A percentile compares a stretch with the other conserved stretches of the same genome.
phyloP scores from a whole-genome alignment of 805 yeast species.

The Spathaspora hagerdaliae region DNA sequence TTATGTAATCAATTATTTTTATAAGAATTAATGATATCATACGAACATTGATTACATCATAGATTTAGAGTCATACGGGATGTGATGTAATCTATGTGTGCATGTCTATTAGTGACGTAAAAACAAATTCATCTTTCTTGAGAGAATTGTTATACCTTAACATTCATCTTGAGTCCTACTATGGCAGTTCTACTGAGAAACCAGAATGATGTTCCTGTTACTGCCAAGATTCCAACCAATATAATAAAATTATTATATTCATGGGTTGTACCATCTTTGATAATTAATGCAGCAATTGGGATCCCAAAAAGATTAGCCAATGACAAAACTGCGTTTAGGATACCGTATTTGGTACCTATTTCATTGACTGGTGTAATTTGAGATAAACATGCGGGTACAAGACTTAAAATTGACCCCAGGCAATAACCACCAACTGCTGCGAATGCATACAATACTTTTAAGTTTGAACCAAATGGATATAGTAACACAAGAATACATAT shows the following conservation, averaged over 20 bases:
- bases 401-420: slow-evolving; percentile 30
- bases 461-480: slow-evolving; percentile 28
- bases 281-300: slow-evolving; percentile 31
- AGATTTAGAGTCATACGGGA: too few relatives aligned
- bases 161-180: slow-evolving; percentile 18
- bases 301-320: slow-evolving; percentile 30
- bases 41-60: too few relatives aligned
- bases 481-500: slow-evolving; percentile 26
- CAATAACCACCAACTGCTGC: slow-evolving; percentile 32
- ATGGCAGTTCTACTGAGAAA: slow-evolving; percentile 14
- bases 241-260: slow-evolving; percentile 28
- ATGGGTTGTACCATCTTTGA: slow-evolving; percentile 20
- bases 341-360: slow-evolving; percentile 34
- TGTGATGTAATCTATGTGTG: too few relatives aligned
- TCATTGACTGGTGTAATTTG: slow-evolving; percentile 45
- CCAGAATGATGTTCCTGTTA: slow-evolving; percentile 28
- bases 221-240: slow-evolving; percentile 25
- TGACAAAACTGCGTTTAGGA: slow-evolving; percentile 26
- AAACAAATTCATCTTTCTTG: too few relatives aligned
- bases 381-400: slow-evolving; percentile 50
- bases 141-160: slow-evolving; percentile 16
- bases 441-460: slow-evolving; percentile 26
- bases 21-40: too few relatives aligned
- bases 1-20: too few relatives aligned
- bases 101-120: too few relatives aligned